phyloP scores from a whole-genome alignment of 805 yeast genomes.

The Kregervanrija fluxuum region DNA sequence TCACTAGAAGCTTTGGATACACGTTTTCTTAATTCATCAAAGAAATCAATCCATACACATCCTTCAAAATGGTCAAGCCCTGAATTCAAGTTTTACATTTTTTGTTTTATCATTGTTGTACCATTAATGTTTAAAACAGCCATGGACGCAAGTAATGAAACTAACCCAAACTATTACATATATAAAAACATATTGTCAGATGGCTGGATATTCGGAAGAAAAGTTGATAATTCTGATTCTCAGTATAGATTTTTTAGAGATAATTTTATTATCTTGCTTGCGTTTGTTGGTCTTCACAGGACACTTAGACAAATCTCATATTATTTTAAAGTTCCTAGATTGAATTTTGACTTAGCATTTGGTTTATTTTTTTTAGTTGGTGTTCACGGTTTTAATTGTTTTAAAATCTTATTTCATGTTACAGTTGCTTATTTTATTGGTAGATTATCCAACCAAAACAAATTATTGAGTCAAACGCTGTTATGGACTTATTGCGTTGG shows the following conservation, averaged over 20 bases:
- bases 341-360: conserved; percentile 64
- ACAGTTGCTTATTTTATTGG: conserved; percentile 46
- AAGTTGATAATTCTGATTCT: conserved; percentile 85
- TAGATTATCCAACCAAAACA: conserved; percentile 26
- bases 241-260: conserved; percentile 87
- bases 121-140: conserved; percentile 83
- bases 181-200: conserved; percentile 55
- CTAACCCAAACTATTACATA: conserved; percentile 63
- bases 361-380: conserved; percentile 62
- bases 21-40: conserved; percentile 38
- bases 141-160: conserved; percentile 67
- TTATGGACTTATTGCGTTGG: conserved; percentile 80
- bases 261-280: conserved; percentile 59
- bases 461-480: conserved; percentile 32
- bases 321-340: conserved; percentile 30
- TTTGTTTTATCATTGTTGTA: conserved; percentile 59
- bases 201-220: conserved; percentile 89
- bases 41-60: conserved; percentile 24
- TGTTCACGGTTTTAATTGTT: conserved; percentile 72
- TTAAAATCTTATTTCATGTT: conserved; percentile 57
- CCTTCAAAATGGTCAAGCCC: conserved; percentile 63
- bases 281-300: conserved; percentile 49
- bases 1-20: conserved; percentile 46
- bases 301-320: conserved; percentile 36
- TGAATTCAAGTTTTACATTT: conserved; percentile 66